Evolutionary conservation across 148 eudicot genomes (phyloP).

Genomic region (Fallopia convolvulus): DNA sequence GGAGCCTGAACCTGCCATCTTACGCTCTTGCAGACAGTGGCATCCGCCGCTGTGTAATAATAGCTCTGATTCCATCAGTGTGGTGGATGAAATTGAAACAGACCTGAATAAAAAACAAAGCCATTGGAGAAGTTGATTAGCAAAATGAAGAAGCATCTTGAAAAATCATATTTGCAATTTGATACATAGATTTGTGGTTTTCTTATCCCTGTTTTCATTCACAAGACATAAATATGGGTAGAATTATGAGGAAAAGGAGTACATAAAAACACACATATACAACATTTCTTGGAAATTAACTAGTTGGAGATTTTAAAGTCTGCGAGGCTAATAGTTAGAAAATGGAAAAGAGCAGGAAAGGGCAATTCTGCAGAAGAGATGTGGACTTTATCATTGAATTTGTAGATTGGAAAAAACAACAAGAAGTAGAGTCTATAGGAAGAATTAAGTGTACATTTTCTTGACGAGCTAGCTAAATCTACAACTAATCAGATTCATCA

Average conservation of each 20-base stretch:
- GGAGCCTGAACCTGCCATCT: constrained; percentile 62
- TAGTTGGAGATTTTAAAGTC: too few species aligned
- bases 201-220: too few species aligned
- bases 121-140: not conserved
- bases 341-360: too few species aligned
- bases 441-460: not conserved
- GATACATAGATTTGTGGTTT: not conserved
- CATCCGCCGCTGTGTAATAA: constrained; percentile 76
- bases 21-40: constrained; percentile 61
- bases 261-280: not conserved
- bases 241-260: too few species aligned
- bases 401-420: not conserved
- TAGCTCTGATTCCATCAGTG: constrained; percentile 10
- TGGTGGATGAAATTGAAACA: not conserved
- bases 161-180: too few species aligned
- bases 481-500: not conserved
- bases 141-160: not conserved
- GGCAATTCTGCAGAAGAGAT: too few species aligned
- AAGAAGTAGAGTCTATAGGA: not conserved
- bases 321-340: too few species aligned
- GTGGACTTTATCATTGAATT: not conserved
- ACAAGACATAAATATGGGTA: too few species aligned
- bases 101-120: not conserved
- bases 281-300: not conserved
- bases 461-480: not conserved